Conservation (phyloP, 2,329 filamentous ascomycete genomes). For the Davidsoniella eucalypti region DNA sequence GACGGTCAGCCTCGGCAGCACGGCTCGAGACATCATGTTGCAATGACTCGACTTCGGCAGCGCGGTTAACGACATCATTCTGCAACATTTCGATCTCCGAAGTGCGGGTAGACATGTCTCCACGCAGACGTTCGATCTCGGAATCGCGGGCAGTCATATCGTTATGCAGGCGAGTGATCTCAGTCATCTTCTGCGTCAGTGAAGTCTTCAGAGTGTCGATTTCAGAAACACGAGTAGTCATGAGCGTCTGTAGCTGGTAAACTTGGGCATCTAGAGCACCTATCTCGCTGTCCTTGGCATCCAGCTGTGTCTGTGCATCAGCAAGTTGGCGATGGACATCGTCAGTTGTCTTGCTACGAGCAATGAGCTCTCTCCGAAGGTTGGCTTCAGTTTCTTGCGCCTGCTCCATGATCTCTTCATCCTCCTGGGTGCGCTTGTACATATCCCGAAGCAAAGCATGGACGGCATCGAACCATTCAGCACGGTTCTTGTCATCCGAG, state of each 20-base stretch:
- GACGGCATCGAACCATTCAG: constrained; percentile 38
- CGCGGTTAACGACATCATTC: background rate
- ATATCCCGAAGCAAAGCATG: constrained; percentile 34
- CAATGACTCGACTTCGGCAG: too few species aligned
- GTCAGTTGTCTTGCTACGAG: constrained; percentile 35
- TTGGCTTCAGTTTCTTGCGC: constrained; percentile 40
- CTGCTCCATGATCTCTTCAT: constrained; percentile 41
- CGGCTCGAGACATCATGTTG: too few species aligned
- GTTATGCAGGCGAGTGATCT: background rate
- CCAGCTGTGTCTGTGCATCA: constrained; percentile 20
- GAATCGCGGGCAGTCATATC: background rate
- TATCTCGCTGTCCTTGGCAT: constrained; percentile 24
- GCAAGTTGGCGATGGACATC: constrained; percentile 27
- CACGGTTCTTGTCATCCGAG: constrained; percentile 34
- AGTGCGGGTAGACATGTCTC: background rate
- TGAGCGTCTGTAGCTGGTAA: constrained; percentile 28
- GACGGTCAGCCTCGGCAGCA: too few species aligned
- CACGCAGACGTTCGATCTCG: constrained; percentile 1
- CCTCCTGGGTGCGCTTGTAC: constrained; percentile 28
- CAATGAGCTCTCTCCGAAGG: constrained; percentile 38
- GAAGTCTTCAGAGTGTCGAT: constrained; percentile 23
- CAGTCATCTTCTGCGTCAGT: too few species aligned
- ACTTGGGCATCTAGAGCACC: constrained; percentile 33
- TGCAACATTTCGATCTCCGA: background rate
- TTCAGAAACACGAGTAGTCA: constrained; percentile 35